Evolutionary conservation across 2,329 filamentous ascomycete genomes (phyloP).

Genomic region (Trichocomaceae sp.): DNA sequence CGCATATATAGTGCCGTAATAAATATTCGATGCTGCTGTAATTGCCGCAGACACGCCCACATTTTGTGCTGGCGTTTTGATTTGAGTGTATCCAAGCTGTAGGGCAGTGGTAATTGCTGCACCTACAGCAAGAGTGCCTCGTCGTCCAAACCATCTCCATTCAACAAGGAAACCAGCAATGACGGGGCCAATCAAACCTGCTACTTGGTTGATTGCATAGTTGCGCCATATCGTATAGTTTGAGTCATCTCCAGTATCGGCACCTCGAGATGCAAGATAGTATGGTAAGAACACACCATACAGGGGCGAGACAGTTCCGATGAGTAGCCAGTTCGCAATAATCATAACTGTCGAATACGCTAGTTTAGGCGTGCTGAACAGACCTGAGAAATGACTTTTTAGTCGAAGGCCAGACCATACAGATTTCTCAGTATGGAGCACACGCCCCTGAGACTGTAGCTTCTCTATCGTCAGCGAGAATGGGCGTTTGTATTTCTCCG

Average conservation of each 20-base stretch:
- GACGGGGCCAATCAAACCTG: conserved; percentile 2
- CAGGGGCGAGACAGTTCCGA: conserved; percentile 6
- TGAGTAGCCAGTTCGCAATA: conserved; percentile 6
- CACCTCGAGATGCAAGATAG: conserved; percentile 6
- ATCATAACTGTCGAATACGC: conserved; percentile 9
- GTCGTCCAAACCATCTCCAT: conserved; percentile 3
- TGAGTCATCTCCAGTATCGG: conserved; percentile 4
- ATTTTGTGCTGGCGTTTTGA: conserved; percentile 8
- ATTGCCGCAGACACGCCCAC: conserved; percentile 8
- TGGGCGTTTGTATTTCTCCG: conserved; percentile 4
- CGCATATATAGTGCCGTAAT: conserved; percentile 8
- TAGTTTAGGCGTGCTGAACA: conserved; percentile 2
- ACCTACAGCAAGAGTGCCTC: conserved; percentile 7
- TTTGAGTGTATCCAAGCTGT: conserved; percentile 9
- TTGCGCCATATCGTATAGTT: conserved; percentile 8
- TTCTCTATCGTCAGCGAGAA: conserved; percentile 3
- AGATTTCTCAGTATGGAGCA: conserved; percentile 6
- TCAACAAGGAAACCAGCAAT: conserved; percentile 7
- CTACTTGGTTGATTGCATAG: conserved; percentile 8
- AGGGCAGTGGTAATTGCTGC: conserved; percentile 5
- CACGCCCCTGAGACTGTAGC: conserved; percentile 4
- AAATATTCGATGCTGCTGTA: conserved; percentile 5
- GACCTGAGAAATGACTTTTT: conserved; percentile 3
- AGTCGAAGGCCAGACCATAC: conserved; percentile 8
- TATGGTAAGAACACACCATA: conserved; percentile 4